Conservation (phyloP, 192 early-diverging fungal genomes). For the Chytriomyces sp. region DNA sequence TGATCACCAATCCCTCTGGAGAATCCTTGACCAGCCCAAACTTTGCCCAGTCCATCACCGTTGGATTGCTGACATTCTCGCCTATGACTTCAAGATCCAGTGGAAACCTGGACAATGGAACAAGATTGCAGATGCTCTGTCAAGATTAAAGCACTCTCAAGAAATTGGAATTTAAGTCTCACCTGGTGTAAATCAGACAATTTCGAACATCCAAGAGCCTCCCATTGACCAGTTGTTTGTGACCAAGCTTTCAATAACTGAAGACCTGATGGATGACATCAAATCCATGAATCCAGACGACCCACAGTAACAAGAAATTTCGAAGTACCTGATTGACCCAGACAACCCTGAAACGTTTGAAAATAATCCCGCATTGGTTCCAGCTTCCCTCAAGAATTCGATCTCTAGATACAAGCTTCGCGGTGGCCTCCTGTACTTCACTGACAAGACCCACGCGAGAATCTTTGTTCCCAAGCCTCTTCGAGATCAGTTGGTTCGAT, state of each 20-base stretch:
- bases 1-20: conserved; percentile 14
- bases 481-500: conserved; percentile 33
- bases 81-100: conserved; percentile 13
- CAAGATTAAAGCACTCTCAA: not conserved
- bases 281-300: too few species aligned
- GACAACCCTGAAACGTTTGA: not conserved
- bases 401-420: conserved; percentile 12
- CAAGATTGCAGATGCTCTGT: conserved; percentile 10
- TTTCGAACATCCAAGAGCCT: too few species aligned
- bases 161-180: too few species aligned
- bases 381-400: not conserved
- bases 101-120: conserved; percentile 17
- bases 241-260: not conserved
- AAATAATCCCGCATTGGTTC: not conserved
- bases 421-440: conserved; percentile 6
- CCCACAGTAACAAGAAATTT: conserved; percentile 4
- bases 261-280: conserved; percentile 1
- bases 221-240: too few species aligned
- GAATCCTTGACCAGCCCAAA: conserved; percentile 11
- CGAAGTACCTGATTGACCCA: conserved; percentile 14
- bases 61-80: not conserved
- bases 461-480: conserved; percentile 1
- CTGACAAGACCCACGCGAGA: conserved; percentile 1
- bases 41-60: conserved; percentile 15
- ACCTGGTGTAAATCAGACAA: too few species aligned